phyloP scores from a whole-genome alignment of 768 basidiomycete genomes.

The Dioszegia hungarica region DNA sequence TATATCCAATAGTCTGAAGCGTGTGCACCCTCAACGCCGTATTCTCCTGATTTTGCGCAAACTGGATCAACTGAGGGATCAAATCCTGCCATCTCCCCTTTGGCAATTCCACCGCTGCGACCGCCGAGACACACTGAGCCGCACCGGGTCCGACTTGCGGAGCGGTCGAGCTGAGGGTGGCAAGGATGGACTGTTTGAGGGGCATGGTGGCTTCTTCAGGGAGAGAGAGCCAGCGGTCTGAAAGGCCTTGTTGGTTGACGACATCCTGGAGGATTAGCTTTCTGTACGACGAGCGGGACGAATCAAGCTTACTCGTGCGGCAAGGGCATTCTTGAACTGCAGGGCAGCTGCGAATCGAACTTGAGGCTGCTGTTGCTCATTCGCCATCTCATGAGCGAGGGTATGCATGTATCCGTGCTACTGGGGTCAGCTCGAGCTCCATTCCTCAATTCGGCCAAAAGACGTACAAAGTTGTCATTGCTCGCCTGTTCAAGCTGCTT shows the following conservation, averaged over 20 bases:
- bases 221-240: slow-evolving; percentile 76
- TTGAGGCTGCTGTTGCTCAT: slow-evolving; percentile 65
- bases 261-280: slow-evolving; percentile 56
- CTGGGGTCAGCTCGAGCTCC: slow-evolving; percentile 6
- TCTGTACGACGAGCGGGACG: background rate
- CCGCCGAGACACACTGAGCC: slow-evolving; percentile 88
- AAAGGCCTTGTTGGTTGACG: slow-evolving; percentile 68
- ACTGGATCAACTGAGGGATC: slow-evolving; percentile 78
- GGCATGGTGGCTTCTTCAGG: slow-evolving; percentile 63
- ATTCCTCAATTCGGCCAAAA: slow-evolving; percentile 3
- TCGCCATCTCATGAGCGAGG: slow-evolving; percentile 76
- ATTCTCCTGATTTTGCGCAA: slow-evolving; percentile 71
- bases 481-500: slow-evolving; percentile 81
- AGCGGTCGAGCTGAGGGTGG: slow-evolving; percentile 69
- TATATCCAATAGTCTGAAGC: slow-evolving; percentile 90
- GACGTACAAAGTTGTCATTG: slow-evolving; percentile 79
- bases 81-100: slow-evolving; percentile 82
- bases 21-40: slow-evolving; percentile 68
- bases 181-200: slow-evolving; percentile 82
- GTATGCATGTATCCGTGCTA: slow-evolving; percentile 90
- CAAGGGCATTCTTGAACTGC: slow-evolving; percentile 90
- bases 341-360: slow-evolving; percentile 93
- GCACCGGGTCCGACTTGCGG: slow-evolving; percentile 76
- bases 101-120: slow-evolving; percentile 89
- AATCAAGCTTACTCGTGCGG: slow-evolving; percentile 62